These are phyloP conservation scores for Stachybotrys chlorohalonatus DNA, from an alignment of 2,329 filamentous ascomycete species.

Conservation along the genomic window DNA sequence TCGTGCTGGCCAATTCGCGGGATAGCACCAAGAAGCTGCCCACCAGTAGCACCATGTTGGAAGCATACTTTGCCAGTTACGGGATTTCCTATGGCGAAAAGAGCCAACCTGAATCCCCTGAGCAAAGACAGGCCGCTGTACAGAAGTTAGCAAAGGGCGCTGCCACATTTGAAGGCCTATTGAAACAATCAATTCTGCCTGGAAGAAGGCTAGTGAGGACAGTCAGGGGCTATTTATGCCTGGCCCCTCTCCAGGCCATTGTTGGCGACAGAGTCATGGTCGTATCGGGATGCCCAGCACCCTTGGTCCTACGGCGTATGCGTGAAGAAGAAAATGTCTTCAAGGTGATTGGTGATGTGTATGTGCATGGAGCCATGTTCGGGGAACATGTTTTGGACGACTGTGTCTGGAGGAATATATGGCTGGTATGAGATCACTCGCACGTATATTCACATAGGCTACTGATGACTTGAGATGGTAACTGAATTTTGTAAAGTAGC, in stretches of 20 bases:
- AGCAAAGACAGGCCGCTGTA: neutral
- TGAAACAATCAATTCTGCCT: constrained; percentile 6
- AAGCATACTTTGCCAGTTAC: neutral
- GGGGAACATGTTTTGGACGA: constrained; percentile 7
- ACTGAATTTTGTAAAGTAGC: neutral
- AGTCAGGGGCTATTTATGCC: constrained; percentile 9
- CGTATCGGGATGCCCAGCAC: constrained; percentile 8
- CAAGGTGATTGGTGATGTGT: constrained; percentile 7
- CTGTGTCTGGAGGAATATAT: constrained; percentile 7
- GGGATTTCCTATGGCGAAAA: neutral
- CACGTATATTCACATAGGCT: neutral
- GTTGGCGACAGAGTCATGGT: constrained; percentile 10
- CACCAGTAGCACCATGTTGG: constrained; percentile 5
- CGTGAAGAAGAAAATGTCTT: constrained; percentile 4
- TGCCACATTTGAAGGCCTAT: constrained; percentile 8
- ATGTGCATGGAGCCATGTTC: constrained; percentile 10
- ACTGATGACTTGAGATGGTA: neutral
- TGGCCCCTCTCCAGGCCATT: constrained; percentile 7
- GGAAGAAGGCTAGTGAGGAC: constrained; percentile 9
- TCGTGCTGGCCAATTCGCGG: constrained; percentile 10
- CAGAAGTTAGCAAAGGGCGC: constrained; percentile 1
- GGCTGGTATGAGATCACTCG: constrained; percentile 2
- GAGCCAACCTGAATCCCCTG: neutral
- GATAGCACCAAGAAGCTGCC: constrained; percentile 10
- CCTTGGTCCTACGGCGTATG: constrained; percentile 7